Evolutionary conservation across 2,329 filamentous ascomycete genomes (phyloP), one percentile per base, ranked within the genome.

Genomic region (Aspergillus phoenicis): DNA sequence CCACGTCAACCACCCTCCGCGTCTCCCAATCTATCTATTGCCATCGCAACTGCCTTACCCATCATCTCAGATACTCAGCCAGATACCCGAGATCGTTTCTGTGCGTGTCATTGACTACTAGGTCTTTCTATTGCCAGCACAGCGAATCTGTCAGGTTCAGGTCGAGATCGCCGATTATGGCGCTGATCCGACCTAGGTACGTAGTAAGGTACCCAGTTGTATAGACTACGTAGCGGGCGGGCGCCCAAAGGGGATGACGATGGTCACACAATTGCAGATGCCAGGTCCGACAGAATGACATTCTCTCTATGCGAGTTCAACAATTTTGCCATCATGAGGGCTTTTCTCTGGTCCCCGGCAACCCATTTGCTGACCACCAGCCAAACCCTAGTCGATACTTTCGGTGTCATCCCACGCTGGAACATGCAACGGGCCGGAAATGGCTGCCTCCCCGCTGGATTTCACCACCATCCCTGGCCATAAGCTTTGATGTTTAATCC

Each of bases 331-430:
- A 45, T 13, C 41, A 13, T 22, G 22, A 10, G 20, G 17, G 8
- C 33, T 36, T 45, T 45, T 24, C 20, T 24, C 15, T 13, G 10
- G 41, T 24, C 33, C 11, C 33, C 33, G 33, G 33, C 41, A 24
- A 45, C 15, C 17, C 41, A 22, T 22, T 36, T 36, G 33, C 33
- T 36, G 33, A 15, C 45, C 45, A 30, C 26, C 45, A 26, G 10
- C 56, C 47, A 58, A 58, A 26, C 24, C 33, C 41, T 49, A 47
- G 36, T 45, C 22, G 13, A 30, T 26, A 15, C 15, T 36, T 20
- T 24, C 17, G 49, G 49, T 45, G 45, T 52, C 56, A 58, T 58
- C 56, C 48, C 56, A 58, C 56, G 56, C 47, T 52, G 47, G 47
- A 28, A 33, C 39, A 41, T 43, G 56, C 56, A 58, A 36, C 54